Percentiles rank a stretch among this genome's conserved stretches.
Evolutionary conservation across 2,329 filamentous ascomycete species (phyloP).

Genomic region (Acrocalymma vagum): DNA sequence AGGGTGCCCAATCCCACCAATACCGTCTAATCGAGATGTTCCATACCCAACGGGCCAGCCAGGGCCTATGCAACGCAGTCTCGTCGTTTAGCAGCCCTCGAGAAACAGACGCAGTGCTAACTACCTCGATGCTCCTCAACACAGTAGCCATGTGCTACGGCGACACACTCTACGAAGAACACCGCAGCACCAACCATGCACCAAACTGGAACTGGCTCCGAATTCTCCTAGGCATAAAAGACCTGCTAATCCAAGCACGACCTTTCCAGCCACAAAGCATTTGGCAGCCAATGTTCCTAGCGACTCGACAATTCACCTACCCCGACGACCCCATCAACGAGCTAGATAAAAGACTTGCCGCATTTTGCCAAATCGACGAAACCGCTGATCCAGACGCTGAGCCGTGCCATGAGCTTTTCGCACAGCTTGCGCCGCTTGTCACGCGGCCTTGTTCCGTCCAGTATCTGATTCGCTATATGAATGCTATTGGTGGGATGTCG

Average conservation of each 20-base stretch:
- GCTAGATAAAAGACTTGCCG: constrained; percentile 7
- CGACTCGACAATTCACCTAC: constrained; percentile 1
- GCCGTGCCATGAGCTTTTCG: constrained; percentile 7
- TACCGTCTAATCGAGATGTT: constrained; percentile 16
- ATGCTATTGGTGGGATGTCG: constrained; percentile 9
- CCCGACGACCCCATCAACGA: constrained; percentile 5
- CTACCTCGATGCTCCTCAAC: constrained; percentile 21
- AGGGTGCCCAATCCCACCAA: constrained; percentile 4
- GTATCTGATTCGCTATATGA: constrained; percentile 7
- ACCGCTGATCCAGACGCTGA: not conserved
- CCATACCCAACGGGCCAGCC: constrained; percentile 14
- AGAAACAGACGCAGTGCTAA: constrained; percentile 15
- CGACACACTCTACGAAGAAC: constrained; percentile 6
- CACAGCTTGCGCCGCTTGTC: constrained; percentile 7
- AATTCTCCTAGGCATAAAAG: constrained; percentile 14
- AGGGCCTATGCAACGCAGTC: constrained; percentile 13
- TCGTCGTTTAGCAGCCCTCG: constrained; percentile 6
- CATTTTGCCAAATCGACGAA: constrained; percentile 7
- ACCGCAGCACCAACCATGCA: too few species aligned
- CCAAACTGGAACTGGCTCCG: constrained; percentile 13
- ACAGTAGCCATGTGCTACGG: constrained; percentile 10
- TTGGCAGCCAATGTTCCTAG: constrained; percentile 11
- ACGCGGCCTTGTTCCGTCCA: not conserved
- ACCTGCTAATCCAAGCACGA: constrained; percentile 11
- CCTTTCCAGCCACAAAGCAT: constrained; percentile 15